Conservation (phyloP, 73 alveolate species). For the Stentor coeruleus region DNA sequence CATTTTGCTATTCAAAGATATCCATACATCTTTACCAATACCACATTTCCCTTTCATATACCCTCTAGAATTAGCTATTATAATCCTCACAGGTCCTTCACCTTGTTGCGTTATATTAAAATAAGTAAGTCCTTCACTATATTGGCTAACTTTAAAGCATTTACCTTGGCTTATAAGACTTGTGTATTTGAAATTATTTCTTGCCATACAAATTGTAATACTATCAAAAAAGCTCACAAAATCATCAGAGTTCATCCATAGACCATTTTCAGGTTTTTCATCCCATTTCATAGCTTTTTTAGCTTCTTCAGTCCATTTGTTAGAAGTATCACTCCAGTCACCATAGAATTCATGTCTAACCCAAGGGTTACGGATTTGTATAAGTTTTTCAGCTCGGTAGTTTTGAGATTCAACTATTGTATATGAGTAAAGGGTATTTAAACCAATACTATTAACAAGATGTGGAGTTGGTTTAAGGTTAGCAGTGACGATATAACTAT, state of each 20-base stretch:
- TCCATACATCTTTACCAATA: no score
- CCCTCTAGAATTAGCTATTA: no score
- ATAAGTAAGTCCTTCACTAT: no score
- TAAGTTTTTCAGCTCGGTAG: conserved; percentile 49
- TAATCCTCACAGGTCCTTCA: no score
- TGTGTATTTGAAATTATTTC: no score
- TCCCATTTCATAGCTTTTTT: conserved; percentile 62
- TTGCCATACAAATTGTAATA: conserved; percentile 65
- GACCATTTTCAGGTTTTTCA: conserved; percentile 73
- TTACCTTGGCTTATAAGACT: no score
- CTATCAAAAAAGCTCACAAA: conserved; percentile 64
- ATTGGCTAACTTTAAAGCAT: no score
- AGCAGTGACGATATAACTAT: conserved; percentile 72
- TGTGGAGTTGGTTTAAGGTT: conserved; percentile 34
- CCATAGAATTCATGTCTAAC: conserved; percentile 91
- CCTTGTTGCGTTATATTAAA: no score
- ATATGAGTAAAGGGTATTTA: conserved; percentile 87
- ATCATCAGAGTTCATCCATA: conserved; percentile 87
- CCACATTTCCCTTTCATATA: no score
- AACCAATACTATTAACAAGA: conserved; percentile 61
- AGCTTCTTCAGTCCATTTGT: conserved; percentile 86
- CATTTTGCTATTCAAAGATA: no score
- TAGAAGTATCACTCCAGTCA: conserved; percentile 85
- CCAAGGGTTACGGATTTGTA: conserved; percentile 96
- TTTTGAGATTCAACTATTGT: conserved; percentile 62